Base-by-base conservation (phyloP, 257 asterid species). In the Forsythia viridissima region DNA sequence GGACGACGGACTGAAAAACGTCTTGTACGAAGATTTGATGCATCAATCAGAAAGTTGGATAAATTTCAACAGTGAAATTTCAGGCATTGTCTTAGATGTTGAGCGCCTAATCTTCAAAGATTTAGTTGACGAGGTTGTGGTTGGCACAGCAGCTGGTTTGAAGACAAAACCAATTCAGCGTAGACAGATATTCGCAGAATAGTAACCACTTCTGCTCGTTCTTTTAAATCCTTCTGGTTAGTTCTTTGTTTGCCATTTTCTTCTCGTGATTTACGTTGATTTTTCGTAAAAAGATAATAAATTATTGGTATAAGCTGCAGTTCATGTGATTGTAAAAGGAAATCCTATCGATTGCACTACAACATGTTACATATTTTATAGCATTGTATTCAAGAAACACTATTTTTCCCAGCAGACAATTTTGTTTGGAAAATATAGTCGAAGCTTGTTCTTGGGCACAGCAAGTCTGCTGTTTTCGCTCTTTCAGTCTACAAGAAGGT, bases 51-150 rank as follows among this genome's bases (percentile, higher is more conserved):
- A 85, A 57, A 82, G 85, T 48, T 93, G 96, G 99, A 91, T 79
- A 0, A 80, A 73, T 37, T 88, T 80, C 36, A 81, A 82, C n/a
- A 87, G 77, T 24, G 97, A 91, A 71, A 76, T 85, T 72, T 91
- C 99, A 21, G 89, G 90, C n/a, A 81, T 92, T 9, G 93, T 92
- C 9, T 92, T 96, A 39, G 92, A 92, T 72, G 81, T 96, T n/a
- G 99, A 96, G 65, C 92, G 97, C 40, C 83, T 88, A 84, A 88
- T 96, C 73, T 96, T 92, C 72, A 96, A 92, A 57, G 98, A 96
- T 81, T 88, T 96, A 80, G 93, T 93, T 42, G 80, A 85, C 36
- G 99, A 96, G 87, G 78, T 93, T 71, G 97, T 93, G 83, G 38
- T 24, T 20, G 96, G 98, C 7, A 92, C 87, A 75, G 87, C 88